Evolutionary conservation across 1,284 basidiomycete genomes (phyloP).

Genomic region (Moesziomyces sp.): DNA sequence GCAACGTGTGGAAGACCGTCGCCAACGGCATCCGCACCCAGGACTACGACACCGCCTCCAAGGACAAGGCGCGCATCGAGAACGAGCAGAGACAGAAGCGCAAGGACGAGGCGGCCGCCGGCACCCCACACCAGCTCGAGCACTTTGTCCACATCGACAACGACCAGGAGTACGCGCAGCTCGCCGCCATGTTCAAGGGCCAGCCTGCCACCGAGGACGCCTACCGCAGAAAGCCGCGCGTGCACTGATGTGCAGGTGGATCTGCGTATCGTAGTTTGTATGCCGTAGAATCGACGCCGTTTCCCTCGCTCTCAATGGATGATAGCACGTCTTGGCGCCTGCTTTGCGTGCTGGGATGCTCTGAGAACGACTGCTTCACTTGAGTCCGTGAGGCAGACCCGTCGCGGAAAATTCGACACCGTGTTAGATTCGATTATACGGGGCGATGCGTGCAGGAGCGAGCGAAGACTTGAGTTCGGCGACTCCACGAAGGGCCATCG

Average conservation of each 20-base stretch:
- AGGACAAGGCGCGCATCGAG: conserved; percentile 92
- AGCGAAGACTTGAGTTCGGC: no score
- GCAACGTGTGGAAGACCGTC: conserved; percentile 85
- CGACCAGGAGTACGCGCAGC: conserved; percentile 67
- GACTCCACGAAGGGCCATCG: no score
- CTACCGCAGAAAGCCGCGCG: conserved; percentile 48
- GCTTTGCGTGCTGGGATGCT: no score
- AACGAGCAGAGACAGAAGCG: conserved; percentile 91
- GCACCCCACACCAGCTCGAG: conserved; percentile 75
- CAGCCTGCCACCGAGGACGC: conserved; percentile 54
- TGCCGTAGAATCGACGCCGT: neutral
- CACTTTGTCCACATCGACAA: conserved; percentile 66
- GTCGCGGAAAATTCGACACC: no score
- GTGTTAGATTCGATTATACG: no score
- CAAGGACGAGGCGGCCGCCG: conserved; percentile 81
- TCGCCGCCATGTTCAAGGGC: conserved; percentile 55
- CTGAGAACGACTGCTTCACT: no score
- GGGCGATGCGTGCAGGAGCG: no score
- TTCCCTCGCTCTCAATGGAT: neutral
- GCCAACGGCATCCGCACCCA: conserved; percentile 89
- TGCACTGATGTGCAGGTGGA: neutral
- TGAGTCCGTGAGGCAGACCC: no score
- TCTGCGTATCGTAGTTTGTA: no score
- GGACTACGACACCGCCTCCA: conserved; percentile 89
- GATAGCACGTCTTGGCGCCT: neutral